phyloP scores from a whole-genome alignment of 345 rosid species.

The Balakata baccata region DNA sequence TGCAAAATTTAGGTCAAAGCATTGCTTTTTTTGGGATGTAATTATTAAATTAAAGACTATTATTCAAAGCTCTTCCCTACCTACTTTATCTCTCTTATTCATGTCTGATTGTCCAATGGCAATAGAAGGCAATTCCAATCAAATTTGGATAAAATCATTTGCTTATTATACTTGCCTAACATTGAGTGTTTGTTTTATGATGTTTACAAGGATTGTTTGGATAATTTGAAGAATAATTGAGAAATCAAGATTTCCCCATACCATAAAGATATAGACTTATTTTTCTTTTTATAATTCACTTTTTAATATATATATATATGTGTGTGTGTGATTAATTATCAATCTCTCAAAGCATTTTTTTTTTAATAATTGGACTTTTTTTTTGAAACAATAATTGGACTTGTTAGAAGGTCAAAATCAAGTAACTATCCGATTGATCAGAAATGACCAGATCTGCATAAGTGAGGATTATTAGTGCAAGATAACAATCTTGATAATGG shows the following conservation, averaged over 20 bases:
- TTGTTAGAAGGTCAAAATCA: no score
- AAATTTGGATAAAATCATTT: not conserved
- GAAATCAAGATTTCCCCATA: not conserved
- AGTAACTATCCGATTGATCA: not conserved
- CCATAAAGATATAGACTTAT: not conserved
- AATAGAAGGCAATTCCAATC: not conserved
- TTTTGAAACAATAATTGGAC: no score
- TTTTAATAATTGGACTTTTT: no score
- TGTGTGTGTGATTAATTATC: no score
- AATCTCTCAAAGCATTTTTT: no score
- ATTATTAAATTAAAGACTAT: not conserved
- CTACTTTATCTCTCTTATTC: constrained; percentile 9
- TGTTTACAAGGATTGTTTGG: not conserved
- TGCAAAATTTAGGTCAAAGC: constrained; percentile 26
- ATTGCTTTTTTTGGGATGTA: constrained; percentile 19
- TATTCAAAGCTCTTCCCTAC: constrained; percentile 14
- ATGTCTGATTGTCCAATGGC: not conserved
- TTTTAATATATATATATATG: no score
- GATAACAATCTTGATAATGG: constrained; percentile 16
- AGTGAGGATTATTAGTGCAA: not conserved
- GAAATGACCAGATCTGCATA: not conserved
- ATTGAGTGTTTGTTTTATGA: not conserved
- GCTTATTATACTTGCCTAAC: no score
- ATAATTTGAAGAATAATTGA: not conserved
- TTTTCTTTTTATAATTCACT: no score